Evolutionary conservation across 805 yeast genomes (phyloP), one percentile per base, ranked within the genome.

Genomic region (Barnettozyma siamensis): DNA sequence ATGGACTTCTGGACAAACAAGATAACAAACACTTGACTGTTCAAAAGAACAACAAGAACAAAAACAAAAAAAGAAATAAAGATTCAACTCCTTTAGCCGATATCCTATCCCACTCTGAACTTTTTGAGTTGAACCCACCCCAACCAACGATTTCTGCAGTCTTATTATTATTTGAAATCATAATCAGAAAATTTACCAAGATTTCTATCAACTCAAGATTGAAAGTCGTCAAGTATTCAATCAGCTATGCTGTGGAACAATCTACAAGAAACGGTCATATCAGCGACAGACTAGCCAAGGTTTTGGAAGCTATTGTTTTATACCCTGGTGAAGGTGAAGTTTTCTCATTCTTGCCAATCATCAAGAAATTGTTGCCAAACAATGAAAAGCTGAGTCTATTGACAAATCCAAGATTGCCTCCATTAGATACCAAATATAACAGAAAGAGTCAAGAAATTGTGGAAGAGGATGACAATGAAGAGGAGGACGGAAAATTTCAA

Each of bases 361-460:
- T 83, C 2, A 60, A 76, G 11, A 63, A 67, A 2, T 54, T 83
- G 6, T 57, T 83, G 44, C 60, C 70, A 12, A 59, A 65, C 32
- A 76, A 78, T 53, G 72, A 68, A 8, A 55, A 75, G 17, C 57
- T 80, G 32, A 76, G 85, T 53, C 67, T 83, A 1, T 67, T 86
- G 50, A 72, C 76, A 40, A 83, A 83, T 52, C 95, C 96, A 32
- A 69, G 93, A 53, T 75, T 87, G 50, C 95, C 96, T 47, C 44
- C 57, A 39, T 28, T 51, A 46, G 55, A 55, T 23, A 37, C 40
- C 8, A 48, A 47, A 13, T 53, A 45, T 37, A 52, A 48, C 20
- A 48, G 54, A 13, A 53, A 53, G 31, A 47, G 32, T 5, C 49
- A 43, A 8, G 62, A 55, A 12, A 58, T 53, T 19, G 63, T 56